phyloP scores from a whole-genome alignment of 2,329 filamentous ascomycete genomes.

The Diaporthe sp. region DNA sequence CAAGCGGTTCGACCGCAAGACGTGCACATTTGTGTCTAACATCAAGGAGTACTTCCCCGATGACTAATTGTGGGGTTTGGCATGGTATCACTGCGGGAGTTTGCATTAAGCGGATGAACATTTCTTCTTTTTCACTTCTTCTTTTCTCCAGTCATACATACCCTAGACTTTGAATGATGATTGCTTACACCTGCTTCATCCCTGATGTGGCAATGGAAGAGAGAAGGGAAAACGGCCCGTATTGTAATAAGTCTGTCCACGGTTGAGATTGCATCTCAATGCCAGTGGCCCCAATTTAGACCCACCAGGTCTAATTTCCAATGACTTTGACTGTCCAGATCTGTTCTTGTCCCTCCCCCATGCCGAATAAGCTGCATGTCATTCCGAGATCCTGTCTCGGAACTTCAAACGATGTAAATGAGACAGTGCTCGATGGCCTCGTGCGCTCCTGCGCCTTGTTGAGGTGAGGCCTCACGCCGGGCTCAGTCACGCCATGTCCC shows the following conservation, averaged over 20 bases:
- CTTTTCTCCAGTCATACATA: not conserved
- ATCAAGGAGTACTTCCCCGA: slow-evolving; percentile 85
- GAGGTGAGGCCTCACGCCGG: not conserved
- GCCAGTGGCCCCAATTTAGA: slow-evolving; percentile 23
- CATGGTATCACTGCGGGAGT: not conserved
- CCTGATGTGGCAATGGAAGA: not conserved
- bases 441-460: not conserved
- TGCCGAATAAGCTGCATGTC: not conserved
- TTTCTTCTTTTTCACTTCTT: not conserved
- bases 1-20: slow-evolving; percentile 81
- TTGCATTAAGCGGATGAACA: not conserved
- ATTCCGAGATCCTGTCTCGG: not conserved
- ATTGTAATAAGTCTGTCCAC: not conserved
- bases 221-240: not conserved
- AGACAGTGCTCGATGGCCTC: not conserved
- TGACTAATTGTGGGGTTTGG: slow-evolving; percentile 65
- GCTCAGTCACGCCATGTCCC: not conserved
- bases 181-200: not conserved
- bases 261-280: slow-evolving; percentile 13
- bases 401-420: not conserved
- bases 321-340: not conserved
- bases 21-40: slow-evolving; percentile 85
- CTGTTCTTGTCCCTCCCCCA: not conserved
- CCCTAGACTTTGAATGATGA: slow-evolving; percentile 21
- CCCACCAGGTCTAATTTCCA: slow-evolving; percentile 18